Evolutionary conservation across 257 asterid species (phyloP).

Genomic region (Rhazya stricta): DNA sequence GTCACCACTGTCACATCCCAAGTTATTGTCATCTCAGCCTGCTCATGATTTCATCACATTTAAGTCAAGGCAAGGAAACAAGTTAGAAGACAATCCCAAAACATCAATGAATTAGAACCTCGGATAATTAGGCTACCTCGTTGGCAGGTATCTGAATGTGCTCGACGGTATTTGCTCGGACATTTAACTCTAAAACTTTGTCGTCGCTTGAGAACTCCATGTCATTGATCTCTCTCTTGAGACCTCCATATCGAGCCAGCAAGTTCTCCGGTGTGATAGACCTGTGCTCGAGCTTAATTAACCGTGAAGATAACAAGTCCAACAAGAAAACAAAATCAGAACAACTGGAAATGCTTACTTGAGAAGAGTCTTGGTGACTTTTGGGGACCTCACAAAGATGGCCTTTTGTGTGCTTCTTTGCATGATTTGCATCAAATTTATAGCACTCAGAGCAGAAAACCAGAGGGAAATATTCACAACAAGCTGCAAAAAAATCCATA

Average conservation of each 20-base stretch:
- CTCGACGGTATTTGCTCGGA: conserved; percentile 36
- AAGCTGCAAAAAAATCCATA: conserved; percentile 45
- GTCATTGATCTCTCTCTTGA: conserved; percentile 61
- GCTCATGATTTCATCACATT: conserved; percentile 2
- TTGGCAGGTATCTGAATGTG: conserved; percentile 48
- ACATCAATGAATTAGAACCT: background rate
- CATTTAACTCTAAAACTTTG: conserved; percentile 56
- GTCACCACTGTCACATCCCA: conserved; percentile 81
- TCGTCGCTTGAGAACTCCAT: conserved; percentile 56
- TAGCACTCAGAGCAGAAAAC: conserved; percentile 54
- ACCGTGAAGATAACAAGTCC: background rate
- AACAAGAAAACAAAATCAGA: background rate
- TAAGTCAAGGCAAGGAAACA: background rate
- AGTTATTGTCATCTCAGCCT: conserved; percentile 56
- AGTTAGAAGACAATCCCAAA: background rate
- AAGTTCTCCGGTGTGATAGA: conserved; percentile 55
- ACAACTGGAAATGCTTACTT: conserved; percentile 33
- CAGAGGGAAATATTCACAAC: conserved; percentile 67
- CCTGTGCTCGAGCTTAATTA: conserved; percentile 31
- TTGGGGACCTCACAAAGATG: conserved; percentile 59
- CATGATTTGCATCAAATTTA: conserved; percentile 48
- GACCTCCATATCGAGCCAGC: conserved; percentile 59
- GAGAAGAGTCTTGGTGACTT: conserved; percentile 68
- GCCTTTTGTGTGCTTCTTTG: conserved; percentile 55
- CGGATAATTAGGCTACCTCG: conserved; percentile 33